phyloP scores from a whole-genome alignment of 345 rosid species.

The Punica granatum region DNA sequence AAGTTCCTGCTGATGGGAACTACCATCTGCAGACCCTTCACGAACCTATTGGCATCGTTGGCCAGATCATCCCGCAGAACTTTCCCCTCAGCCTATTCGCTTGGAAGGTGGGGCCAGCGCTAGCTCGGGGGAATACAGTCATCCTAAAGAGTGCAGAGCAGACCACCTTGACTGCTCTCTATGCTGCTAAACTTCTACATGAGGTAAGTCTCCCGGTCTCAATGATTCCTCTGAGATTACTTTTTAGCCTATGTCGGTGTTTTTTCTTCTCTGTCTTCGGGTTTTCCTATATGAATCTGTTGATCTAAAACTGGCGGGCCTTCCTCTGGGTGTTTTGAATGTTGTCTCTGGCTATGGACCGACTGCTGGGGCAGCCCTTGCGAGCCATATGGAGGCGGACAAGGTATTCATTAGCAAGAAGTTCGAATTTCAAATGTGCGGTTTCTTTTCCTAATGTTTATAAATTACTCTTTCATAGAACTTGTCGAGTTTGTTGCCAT shows the following conservation, averaged over 20 bases:
- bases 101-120: too few species aligned
- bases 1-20: too few species aligned
- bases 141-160: too few species aligned
- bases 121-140: too few species aligned
- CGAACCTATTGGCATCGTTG: constrained; percentile 51
- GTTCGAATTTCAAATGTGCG: not conserved
- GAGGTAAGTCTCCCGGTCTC: constrained; percentile 29
- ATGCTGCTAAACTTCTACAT: constrained; percentile 35
- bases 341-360: constrained; percentile 68
- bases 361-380: constrained; percentile 80
- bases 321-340: constrained; percentile 84
- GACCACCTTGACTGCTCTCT: constrained; percentile 49
- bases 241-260: not conserved
- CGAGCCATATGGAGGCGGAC: constrained; percentile 83
- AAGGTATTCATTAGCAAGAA: constrained; percentile 38
- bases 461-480: too few species aligned
- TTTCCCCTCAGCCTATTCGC: too few species aligned
- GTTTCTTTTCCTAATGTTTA: not conserved
- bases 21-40: constrained; percentile 45
- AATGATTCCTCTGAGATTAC: not conserved
- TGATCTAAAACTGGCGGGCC: constrained; percentile 53
- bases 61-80: too few species aligned
- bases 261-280: not conserved
- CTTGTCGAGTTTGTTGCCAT: too few species aligned
- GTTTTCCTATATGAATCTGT: not conserved